These are phyloP conservation scores for Claviceps sp. DNA, from an alignment of 2,329 filamentous ascomycete genomes.

Conservation along the genomic window DNA sequence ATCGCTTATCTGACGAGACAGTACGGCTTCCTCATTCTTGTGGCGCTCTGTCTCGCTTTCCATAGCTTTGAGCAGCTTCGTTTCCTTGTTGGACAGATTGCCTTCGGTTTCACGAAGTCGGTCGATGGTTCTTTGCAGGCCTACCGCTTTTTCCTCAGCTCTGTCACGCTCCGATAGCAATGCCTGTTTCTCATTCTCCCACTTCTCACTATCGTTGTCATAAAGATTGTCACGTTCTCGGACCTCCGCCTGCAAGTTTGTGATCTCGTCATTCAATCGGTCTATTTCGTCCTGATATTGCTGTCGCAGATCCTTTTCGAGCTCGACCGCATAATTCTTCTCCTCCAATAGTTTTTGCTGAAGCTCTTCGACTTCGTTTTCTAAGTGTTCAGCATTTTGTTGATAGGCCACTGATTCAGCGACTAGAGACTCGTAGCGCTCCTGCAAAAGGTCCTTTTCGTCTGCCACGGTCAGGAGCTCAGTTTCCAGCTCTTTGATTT, in stretches of 20 bases:
- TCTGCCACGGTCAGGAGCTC: slow-evolving; percentile 46
- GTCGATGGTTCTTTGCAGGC: slow-evolving; percentile 58
- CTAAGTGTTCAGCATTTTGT: slow-evolving; percentile 41
- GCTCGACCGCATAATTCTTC: slow-evolving; percentile 42
- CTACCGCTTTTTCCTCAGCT: slow-evolving; percentile 52
- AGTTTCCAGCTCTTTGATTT: slow-evolving; percentile 41
- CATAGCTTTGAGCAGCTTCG: slow-evolving; percentile 52
- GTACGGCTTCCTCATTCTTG: slow-evolving; percentile 53
- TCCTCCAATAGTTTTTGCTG: slow-evolving; percentile 38
- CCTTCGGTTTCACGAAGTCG: slow-evolving; percentile 56
- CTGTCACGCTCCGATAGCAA: slow-evolving; percentile 52
- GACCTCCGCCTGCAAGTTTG: slow-evolving; percentile 48
- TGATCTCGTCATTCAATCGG: slow-evolving; percentile 44
- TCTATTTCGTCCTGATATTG: slow-evolving; percentile 34
- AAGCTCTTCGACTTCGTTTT: slow-evolving; percentile 32
- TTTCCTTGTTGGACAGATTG: slow-evolving; percentile 53
- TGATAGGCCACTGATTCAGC: slow-evolving; percentile 55
- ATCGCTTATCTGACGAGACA: slow-evolving; percentile 62
- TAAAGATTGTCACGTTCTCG: slow-evolving; percentile 58
- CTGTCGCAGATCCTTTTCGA: slow-evolving; percentile 43
- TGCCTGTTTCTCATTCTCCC: slow-evolving; percentile 50
- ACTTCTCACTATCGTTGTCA: slow-evolving; percentile 58
- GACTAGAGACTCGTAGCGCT: slow-evolving; percentile 52
- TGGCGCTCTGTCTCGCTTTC: slow-evolving; percentile 61
- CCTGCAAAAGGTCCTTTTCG: slow-evolving; percentile 58